Evolutionary conservation across 208 protist species (phyloP), one percentile per base, ranked within the genome.

Genomic region (Trypanosoma lewisi): DNA sequence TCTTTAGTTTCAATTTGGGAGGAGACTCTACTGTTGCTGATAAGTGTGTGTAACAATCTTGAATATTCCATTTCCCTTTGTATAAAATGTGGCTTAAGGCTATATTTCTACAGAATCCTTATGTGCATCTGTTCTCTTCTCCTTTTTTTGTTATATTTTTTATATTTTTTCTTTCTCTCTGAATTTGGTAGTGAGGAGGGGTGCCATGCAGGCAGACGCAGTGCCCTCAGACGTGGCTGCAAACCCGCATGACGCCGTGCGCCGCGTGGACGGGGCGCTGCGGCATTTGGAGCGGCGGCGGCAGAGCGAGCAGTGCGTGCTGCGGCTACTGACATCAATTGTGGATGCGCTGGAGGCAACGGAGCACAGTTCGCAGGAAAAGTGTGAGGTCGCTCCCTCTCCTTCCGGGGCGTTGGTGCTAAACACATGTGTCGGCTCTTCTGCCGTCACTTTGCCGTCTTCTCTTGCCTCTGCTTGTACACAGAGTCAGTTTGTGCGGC

Each of bases 291-390:
- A 57, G 37, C 65, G 33, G 25, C 65, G 44, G 21, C 44, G 56
- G 23, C 23, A 37, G 28, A 44, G 39, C 25, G 48, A 57, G 3
- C n/a, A 53, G 25, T 25, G 30, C 17, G 1, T 58, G 16, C 31
- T 65, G 34, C 49, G 44, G 2, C 48, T 65, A 17, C n/a, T 72
- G 25, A 65, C 55, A 47, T 23, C 36, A 0, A 60, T 65, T 34
- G 48, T 27, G 0, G 57, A 65, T 9, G 47, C 66, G 30, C 17
- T 72, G 19, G 66, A 72, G 50, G 42, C 48, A 1, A 72, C 66
- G 11, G 50, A 61, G 25, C 8, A 17, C 33, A 5, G 42, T 33
- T 49, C 30, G 27, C 44, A 27, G 4, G 39, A 49, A 19, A 48
- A 31, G n/a, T 9, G 7, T 14, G 31, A 48, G 52, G 25, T 51